Percentiles rank a stretch among this genome's conserved stretches.
phyloP scores from a whole-genome alignment of 1,284 basidiomycete genomes.

The Sporisorium sorghi region DNA sequence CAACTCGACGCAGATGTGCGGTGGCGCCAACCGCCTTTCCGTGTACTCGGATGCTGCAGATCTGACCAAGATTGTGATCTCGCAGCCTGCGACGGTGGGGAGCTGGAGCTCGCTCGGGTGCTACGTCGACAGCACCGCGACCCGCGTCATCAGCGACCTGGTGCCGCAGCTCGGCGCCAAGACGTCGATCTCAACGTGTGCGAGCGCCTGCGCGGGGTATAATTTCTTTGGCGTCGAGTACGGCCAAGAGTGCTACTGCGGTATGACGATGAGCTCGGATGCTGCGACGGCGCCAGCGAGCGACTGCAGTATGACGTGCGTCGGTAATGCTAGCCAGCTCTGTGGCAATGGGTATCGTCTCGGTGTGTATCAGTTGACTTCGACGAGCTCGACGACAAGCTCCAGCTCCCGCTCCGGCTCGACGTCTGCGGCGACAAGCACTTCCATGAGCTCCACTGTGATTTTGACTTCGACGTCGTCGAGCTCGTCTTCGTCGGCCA shows the following conservation, averaged over 20 bases:
- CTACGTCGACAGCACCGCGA: conserved; percentile 11
- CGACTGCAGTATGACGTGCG: conserved; percentile 78
- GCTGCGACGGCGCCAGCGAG: conserved; percentile 64
- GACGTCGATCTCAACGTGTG: conserved; percentile 66
- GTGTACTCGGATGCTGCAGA: conserved; percentile 52
- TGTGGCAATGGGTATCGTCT: conserved; percentile 79
- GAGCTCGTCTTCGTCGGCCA: not conserved
- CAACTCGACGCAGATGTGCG: conserved; percentile 66
- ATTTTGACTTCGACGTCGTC: not conserved
- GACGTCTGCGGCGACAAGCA: not conserved
- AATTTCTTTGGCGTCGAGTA: conserved; percentile 69
- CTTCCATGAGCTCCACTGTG: not conserved
- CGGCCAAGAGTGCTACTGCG: conserved; percentile 69
- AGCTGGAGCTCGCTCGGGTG: conserved; percentile 18
- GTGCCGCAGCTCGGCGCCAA: not conserved
- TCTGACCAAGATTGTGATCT: conserved; percentile 3
- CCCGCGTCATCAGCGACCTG: conserved; percentile 7
- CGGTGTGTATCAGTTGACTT: conserved; percentile 75
- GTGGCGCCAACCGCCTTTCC: conserved; percentile 63
- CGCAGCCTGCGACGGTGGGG: conserved; percentile 11
- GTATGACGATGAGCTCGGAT: conserved; percentile 16
- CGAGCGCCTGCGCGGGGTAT: conserved; percentile 68
- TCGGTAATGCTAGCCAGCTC: conserved; percentile 75
- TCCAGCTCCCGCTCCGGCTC: conserved; percentile 6
- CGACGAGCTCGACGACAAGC: not conserved